phyloP scores from a whole-genome alignment of 2,329 filamentous ascomycete genomes.

The Cyanodermella asteris region DNA sequence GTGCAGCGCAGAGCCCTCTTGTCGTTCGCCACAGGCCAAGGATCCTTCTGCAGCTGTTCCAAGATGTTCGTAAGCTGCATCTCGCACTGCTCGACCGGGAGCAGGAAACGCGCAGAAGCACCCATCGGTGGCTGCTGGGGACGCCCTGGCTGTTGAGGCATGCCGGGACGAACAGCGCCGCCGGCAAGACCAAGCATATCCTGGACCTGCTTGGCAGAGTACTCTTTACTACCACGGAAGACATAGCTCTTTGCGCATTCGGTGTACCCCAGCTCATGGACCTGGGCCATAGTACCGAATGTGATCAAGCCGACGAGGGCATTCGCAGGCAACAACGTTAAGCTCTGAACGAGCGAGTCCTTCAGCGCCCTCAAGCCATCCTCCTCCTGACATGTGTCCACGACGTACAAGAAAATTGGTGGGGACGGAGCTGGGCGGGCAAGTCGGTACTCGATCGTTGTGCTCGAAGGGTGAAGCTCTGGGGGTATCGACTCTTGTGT shows the following conservation, averaged over 20 bases:
- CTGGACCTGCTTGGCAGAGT: conserved; percentile 95
- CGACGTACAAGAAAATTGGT: conserved; percentile 47
- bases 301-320: conserved; percentile 44
- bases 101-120: conserved; percentile 69
- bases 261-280: conserved; percentile 93
- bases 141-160: conserved; percentile 51
- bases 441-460: conserved; percentile 44
- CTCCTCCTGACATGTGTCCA: conserved; percentile 47
- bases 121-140: conserved; percentile 54
- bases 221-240: conserved; percentile 94
- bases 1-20: conserved; percentile 78
- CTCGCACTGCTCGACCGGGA: conserved; percentile 88
- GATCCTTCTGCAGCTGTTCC: conserved; percentile 87
- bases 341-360: conserved; percentile 44
- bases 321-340: conserved; percentile 40
- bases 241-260: conserved; percentile 98
- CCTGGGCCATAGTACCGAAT: conserved; percentile 83
- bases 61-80: conserved; percentile 93
- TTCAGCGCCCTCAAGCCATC: conserved; percentile 44
- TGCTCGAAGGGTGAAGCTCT: conserved; percentile 41
- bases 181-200: conserved; percentile 84
- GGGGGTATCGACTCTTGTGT: conserved; percentile 42
- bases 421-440: conserved; percentile 39
- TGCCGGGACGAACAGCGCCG: conserved; percentile 48
- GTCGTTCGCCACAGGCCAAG: conserved; percentile 91